Percentiles rank a stretch among this genome's conserved stretches.
phyloP scores from a whole-genome alignment of 2,329 filamentous ascomycete species.

The Alternaria triticina region DNA sequence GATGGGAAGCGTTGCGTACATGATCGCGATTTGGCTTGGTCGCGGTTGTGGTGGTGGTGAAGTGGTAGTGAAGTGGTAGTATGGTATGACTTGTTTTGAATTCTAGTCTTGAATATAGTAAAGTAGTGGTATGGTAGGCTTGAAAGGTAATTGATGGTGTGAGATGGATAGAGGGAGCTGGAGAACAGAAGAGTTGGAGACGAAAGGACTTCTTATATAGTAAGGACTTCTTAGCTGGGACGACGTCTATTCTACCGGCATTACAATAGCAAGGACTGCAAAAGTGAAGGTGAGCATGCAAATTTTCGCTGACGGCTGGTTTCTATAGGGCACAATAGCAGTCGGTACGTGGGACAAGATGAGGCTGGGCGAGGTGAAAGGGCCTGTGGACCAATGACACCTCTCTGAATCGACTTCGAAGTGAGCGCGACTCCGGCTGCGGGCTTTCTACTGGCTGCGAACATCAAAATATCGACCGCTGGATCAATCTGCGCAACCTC shows the following conservation, averaged over 20 bases:
- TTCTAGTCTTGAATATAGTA: neutral
- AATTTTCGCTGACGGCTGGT: neutral
- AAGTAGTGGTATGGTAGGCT: neutral
- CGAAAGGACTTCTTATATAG: neutral
- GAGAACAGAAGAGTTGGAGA: neutral
- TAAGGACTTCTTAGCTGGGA: neutral
- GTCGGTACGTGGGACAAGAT: neutral
- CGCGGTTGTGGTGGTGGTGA: neutral
- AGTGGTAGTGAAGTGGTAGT: neutral
- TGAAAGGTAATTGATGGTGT: neutral
- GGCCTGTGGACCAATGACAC: neutral
- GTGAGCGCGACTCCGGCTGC: neutral
- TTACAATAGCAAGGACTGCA: neutral
- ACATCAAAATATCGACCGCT: neutral
- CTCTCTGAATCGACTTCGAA: neutral
- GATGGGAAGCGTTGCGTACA: neutral
- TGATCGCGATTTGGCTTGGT: neutral
- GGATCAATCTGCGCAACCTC: neutral
- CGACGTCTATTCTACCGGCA: neutral
- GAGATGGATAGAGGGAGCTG: neutral
- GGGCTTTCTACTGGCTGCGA: neutral
- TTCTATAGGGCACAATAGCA: neutral
- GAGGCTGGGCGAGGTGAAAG: neutral
- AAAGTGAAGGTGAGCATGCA: neutral
- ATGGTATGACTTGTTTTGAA: neutral